phyloP scores from a whole-genome alignment of 1,284 basidiomycete species.

The Cutaneotrichosporon cyanovorans region DNA sequence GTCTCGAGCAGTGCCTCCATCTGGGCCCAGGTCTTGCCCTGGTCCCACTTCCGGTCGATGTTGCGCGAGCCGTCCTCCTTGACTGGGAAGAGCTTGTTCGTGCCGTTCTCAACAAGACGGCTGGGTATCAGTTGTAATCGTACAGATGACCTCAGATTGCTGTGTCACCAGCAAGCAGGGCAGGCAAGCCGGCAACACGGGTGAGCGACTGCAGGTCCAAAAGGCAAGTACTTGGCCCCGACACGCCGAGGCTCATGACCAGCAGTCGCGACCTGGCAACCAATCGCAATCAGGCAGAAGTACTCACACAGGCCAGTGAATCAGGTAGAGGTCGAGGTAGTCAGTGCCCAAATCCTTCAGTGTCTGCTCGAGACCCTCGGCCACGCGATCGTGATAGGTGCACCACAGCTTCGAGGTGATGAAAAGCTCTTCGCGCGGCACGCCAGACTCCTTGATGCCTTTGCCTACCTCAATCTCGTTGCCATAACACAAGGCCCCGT shows the following conservation, averaged over 20 bases:
- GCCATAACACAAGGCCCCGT: conserved; percentile 59
- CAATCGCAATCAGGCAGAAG: background rate
- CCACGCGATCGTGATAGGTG: conserved; percentile 57
- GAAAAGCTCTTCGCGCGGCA: conserved; percentile 72
- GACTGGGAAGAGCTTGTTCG: conserved; percentile 31
- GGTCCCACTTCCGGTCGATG: conserved; percentile 46
- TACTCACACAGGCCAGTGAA: conserved; percentile 44
- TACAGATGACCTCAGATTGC: no score
- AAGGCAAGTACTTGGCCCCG: background rate
- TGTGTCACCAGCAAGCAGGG: no score
- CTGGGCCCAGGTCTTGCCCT: conserved; percentile 54
- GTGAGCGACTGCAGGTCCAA: no score
- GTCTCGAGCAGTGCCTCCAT: conserved; percentile 55
- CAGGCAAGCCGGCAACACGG: no score
- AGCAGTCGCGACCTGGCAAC: background rate
- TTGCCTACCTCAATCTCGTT: conserved; percentile 80
- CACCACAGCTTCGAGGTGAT: conserved; percentile 51
- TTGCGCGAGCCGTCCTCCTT: conserved; percentile 40
- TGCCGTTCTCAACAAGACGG: conserved; percentile 31
- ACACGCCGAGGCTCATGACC: background rate
- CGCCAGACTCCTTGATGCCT: conserved; percentile 67
- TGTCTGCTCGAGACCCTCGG: conserved; percentile 58
- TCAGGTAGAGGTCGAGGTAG: conserved; percentile 74
- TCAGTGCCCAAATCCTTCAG: conserved; percentile 62
- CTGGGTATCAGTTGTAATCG: no score